phyloP scores from a whole-genome alignment of 176 grass and related monocot species.

The Rhynchospora breviuscula region DNA sequence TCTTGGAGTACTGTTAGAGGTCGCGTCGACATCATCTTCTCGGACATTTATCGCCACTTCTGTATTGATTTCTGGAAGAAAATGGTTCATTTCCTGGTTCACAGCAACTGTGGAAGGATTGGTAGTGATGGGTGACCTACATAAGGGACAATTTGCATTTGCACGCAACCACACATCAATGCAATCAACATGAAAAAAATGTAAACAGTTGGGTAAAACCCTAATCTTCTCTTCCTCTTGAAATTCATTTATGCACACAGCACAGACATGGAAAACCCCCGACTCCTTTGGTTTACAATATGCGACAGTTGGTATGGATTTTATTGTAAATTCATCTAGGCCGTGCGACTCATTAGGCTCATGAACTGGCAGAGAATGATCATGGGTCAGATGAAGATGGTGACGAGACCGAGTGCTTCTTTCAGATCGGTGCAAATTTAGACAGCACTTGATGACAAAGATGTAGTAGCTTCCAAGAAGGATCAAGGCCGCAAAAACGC shows the following conservation, averaged over 20 bases:
- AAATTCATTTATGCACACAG: constrained; percentile 77
- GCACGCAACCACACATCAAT: constrained; percentile 72
- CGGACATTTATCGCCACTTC: not conserved
- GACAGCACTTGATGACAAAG: constrained; percentile 70
- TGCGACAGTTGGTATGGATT: constrained; percentile 41
- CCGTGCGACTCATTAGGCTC: constrained; percentile 7
- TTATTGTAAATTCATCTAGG: constrained; percentile 45
- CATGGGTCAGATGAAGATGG: not conserved
- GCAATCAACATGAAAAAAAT: constrained; percentile 74
- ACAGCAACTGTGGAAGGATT: not conserved
- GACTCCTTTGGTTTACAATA: constrained; percentile 33
- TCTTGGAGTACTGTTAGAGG: not conserved
- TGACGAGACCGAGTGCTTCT: not conserved
- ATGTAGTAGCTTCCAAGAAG: constrained; percentile 86
- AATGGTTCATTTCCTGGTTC: not conserved
- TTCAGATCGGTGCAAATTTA: constrained; percentile 40
- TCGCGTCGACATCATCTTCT: not conserved
- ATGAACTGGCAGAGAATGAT: not conserved
- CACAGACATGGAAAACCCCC: constrained; percentile 37
- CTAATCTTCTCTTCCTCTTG: constrained; percentile 63
- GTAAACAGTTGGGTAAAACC: constrained; percentile 70
- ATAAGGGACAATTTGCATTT: constrained; percentile 79
- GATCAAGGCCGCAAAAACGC: constrained; percentile 45
- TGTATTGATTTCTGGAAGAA: not conserved
- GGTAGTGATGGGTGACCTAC: constrained; percentile 38